Base-by-base conservation (phyloP, 2,329 filamentous ascomycete genomes). In the Fusarium albosuccineum region DNA sequence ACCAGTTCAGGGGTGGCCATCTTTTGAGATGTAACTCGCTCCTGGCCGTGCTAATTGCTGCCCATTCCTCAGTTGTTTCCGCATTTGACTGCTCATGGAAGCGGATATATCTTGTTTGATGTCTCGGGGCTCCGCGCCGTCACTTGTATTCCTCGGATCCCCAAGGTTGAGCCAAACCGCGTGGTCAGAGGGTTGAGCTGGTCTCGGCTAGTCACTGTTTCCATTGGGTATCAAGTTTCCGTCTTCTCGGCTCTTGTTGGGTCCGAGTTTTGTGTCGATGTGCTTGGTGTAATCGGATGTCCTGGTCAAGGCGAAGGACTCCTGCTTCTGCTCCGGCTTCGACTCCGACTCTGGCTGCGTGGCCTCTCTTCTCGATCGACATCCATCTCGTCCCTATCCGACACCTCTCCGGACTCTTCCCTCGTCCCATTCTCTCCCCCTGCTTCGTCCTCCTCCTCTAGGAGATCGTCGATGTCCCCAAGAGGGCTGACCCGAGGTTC, bases 401-500 rank as follows among this genome's bases (percentile, higher is more conserved):
- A 75, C 14, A 75, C 60, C 41, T 79, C 80, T 0, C 81, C 81
- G 4, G 81, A 82, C 6, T 84, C 82, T 42, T 82, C 80, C 34
- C 73, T 74, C 13, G 67, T 67, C 2, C 67, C 71, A 41, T 74
- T 70, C 63, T 73, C 67, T 30, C 70, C 40, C 76, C 76, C 77
- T 9, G 79, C 81, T 3, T 83, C 85, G 0, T 87, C 86, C 3
- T 86, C 86, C 40, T 89, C 87, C 54, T 88, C 87, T 48, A 93
- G 78, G 68, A 93, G 75, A 66, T 89, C 89, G 69, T 95, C 92
- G 57, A 95, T 83, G 70, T 94, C 93, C 1, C 91, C 93, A 62
- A 98, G 78, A 36, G 93, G 89, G 78, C 94, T 97, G 36, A 93
- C 87, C 68, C 95, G 87, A 50, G 94, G 92, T 75, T 97, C 95